These are phyloP conservation scores for Helotiales sp. DNA, from an alignment of 2,329 filamentous ascomycete genomes.

Conservation along the genomic window DNA sequence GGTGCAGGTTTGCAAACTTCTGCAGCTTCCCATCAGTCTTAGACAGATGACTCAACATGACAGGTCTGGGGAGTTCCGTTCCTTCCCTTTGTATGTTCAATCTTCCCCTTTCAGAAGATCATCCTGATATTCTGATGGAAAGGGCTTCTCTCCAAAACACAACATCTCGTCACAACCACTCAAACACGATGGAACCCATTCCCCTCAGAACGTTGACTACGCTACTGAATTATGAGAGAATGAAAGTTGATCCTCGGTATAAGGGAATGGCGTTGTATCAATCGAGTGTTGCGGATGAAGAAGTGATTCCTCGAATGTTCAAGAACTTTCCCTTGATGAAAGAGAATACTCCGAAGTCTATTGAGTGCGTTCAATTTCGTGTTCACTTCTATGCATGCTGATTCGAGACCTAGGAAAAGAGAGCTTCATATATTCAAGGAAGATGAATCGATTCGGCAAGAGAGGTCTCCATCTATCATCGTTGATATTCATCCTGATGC, in stretches of 20 bases:
- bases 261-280: not conserved
- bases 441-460: not conserved
- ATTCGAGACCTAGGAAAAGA: not conserved
- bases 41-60: too few species aligned
- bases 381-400: not conserved
- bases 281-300: not conserved
- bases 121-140: too few species aligned
- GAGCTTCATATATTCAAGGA: not conserved
- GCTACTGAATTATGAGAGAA: constrained; percentile 9
- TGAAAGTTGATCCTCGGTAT: constrained; percentile 3
- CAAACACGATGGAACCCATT: constrained; percentile 10
- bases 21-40: too few species aligned
- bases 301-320: not conserved
- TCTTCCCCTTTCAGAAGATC: too few species aligned
- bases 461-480: not conserved
- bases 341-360: not conserved
- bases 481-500: not conserved
- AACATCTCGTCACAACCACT: too few species aligned
- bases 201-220: constrained; percentile 6
- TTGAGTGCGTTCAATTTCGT: not conserved
- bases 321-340: not conserved
- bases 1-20: too few species aligned
- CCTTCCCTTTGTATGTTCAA: too few species aligned
- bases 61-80: too few species aligned
- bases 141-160: too few species aligned